Conservation (phyloP, 2,329 filamentous ascomycete genomes). For the Alternaria conjuncta region DNA sequence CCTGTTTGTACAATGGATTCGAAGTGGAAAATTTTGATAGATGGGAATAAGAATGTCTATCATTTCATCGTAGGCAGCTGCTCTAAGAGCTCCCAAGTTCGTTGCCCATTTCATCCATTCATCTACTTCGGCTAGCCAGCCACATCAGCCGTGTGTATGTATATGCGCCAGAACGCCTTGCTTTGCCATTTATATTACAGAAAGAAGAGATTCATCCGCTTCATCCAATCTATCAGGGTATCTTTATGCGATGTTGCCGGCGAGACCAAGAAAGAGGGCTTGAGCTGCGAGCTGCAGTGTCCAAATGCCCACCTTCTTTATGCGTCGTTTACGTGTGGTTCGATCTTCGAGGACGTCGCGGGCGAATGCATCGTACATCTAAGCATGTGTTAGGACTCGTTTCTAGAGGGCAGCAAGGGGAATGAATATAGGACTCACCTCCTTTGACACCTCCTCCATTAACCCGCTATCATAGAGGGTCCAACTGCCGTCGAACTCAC, state of each 20-base stretch:
- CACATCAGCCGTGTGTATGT: background rate
- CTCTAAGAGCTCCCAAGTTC: background rate
- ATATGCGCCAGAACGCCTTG: constrained; percentile 19
- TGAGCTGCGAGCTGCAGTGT: constrained; percentile 90
- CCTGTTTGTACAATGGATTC: background rate
- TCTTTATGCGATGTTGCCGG: constrained; percentile 71
- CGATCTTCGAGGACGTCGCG: constrained; percentile 90
- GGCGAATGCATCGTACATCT: constrained; percentile 92
- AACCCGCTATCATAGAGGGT: constrained; percentile 91
- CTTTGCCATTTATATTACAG: constrained; percentile 15
- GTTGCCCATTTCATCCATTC: background rate
- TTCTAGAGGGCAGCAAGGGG: background rate
- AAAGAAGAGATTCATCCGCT: constrained; percentile 15
- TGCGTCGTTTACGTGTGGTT: constrained; percentile 80
- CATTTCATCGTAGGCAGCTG: constrained; percentile 7
- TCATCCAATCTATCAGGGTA: constrained; percentile 6
- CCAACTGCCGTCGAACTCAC: constrained; percentile 95
- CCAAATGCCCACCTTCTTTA: constrained; percentile 98
- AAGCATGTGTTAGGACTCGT: constrained; percentile 7
- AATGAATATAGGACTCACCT: constrained; percentile 54
- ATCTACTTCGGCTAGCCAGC: background rate
- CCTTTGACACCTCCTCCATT: constrained; percentile 90
- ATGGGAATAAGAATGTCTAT: background rate
- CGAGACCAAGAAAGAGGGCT: constrained; percentile 92
- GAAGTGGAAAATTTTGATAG: background rate